Evolutionary conservation across 2,329 filamentous ascomycete genomes (phyloP).

Genomic region (Ceratocystiopsis brevicomis): DNA sequence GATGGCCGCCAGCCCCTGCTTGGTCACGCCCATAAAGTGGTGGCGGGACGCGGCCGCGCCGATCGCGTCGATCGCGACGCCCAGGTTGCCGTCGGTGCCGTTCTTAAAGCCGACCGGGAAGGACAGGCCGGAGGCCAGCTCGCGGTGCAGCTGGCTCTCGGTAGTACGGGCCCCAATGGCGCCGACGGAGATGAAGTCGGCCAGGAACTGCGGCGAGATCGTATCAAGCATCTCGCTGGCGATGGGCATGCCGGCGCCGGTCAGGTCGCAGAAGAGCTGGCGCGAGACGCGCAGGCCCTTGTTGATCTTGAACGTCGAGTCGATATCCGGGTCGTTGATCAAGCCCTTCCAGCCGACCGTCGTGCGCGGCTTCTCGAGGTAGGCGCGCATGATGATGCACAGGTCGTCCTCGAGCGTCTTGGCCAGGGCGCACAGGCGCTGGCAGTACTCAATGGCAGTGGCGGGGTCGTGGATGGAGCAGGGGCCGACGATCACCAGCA

Average conservation of each 20-base stretch:
- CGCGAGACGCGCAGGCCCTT: conserved; percentile 87
- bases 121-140: conserved; percentile 82
- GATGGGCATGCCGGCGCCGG: conserved; percentile 74
- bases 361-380: conserved; percentile 95
- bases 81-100: conserved; percentile 81
- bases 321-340: conserved; percentile 97
- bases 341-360: conserved; percentile 98
- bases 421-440: conserved; percentile 55
- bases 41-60: conserved; percentile 70
- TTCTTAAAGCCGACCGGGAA: conserved; percentile 99
- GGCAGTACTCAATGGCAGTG: conserved; percentile 74
- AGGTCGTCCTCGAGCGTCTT: conserved; percentile 68
- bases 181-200: conserved; percentile 85
- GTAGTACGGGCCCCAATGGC: conserved; percentile 93
- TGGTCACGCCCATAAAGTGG: conserved; percentile 97
- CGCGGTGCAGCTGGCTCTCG: conserved; percentile 88
- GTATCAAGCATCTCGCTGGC: conserved; percentile 98
- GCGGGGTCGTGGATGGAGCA: conserved; percentile 94
- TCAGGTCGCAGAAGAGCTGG: conserved; percentile 84
- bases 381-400: conserved; percentile 90
- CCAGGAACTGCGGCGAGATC: conserved; percentile 93
- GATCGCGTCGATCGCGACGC: conserved; percentile 89
- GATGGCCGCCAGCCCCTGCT: conserved; percentile 89
- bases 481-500: conserved; percentile 85
- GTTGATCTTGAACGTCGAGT: conserved; percentile 96